Evolutionary conservation across 352 stramenopile genomes (phyloP).

Genomic region (Globisporangium paroecandrum): DNA sequence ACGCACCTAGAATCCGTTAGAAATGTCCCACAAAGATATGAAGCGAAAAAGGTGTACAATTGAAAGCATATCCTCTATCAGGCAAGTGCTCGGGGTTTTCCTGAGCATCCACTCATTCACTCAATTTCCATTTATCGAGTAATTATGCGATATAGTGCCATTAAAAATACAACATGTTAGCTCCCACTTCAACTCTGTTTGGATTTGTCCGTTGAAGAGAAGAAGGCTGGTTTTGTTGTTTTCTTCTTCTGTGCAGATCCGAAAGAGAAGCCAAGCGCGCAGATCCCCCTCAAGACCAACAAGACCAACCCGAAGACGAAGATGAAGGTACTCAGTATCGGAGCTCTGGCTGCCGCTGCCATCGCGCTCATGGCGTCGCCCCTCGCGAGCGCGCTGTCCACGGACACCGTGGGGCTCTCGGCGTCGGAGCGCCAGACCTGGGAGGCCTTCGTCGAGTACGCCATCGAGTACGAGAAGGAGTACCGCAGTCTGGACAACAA

Average conservation of each 20-base stretch:
- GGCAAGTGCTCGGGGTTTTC: neutral
- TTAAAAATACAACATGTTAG: neutral
- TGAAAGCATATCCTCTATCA: neutral
- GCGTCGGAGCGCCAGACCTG: constrained; percentile 30
- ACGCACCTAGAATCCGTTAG: neutral
- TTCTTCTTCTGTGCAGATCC: constrained; percentile 5
- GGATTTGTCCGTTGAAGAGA: constrained; percentile 8
- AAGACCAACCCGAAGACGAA: neutral
- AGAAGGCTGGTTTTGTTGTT: neutral
- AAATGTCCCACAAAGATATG: neutral
- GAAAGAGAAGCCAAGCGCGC: constrained; percentile 6
- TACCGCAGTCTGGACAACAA: constrained; percentile 41
- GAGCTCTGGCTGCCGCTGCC: neutral
- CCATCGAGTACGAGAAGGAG: constrained; percentile 46
- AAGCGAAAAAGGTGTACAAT: neutral
- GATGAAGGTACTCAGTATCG: constrained; percentile 15
- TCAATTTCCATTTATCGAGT: neutral
- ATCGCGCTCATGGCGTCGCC: constrained; percentile 8
- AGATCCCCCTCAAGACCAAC: neutral
- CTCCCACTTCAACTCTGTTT: neutral
- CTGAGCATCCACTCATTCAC: neutral
- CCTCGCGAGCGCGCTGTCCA: constrained; percentile 7
- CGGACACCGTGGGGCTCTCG: constrained; percentile 9
- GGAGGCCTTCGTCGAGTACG: constrained; percentile 54
- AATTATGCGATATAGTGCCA: neutral